Percentiles rank a stretch among this genome's conserved stretches.
These are phyloP conservation scores for Lachancea waltii DNA, from an alignment of 805 yeast genomes.

Conservation along the genomic window DNA sequence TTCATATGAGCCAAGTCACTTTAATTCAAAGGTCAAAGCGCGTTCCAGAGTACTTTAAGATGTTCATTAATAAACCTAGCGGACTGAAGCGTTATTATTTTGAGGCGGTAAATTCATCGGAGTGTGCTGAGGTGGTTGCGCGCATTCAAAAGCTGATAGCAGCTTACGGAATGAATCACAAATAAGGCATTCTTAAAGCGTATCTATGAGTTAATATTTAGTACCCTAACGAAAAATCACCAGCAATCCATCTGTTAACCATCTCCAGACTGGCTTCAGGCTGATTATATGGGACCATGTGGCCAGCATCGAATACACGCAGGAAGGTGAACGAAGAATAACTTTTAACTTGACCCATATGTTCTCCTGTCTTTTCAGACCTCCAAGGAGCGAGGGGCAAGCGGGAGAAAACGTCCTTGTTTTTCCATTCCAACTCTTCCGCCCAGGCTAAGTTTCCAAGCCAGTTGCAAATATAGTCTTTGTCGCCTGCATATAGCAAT, in stretches of 20 bases:
- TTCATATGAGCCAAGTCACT: slow-evolving; percentile 73
- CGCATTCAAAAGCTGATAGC: slow-evolving; percentile 54
- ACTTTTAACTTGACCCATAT: slow-evolving; percentile 71
- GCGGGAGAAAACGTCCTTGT: slow-evolving; percentile 41
- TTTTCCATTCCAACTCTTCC: slow-evolving; percentile 58
- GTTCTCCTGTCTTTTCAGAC: slow-evolving; percentile 31
- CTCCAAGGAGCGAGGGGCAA: slow-evolving; percentile 40
- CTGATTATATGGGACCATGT: slow-evolving; percentile 88
- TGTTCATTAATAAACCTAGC: slow-evolving; percentile 60
- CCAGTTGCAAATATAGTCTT: slow-evolving; percentile 91
- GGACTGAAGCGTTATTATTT: slow-evolving; percentile 80
- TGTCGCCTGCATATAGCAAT: slow-evolving; percentile 88
- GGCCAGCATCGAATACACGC: slow-evolving; percentile 78
- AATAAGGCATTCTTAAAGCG: background rate
- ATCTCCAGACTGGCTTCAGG: slow-evolving; percentile 65
- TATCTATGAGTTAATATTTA: background rate
- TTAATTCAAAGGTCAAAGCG: slow-evolving; percentile 72
- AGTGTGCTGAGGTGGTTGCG: slow-evolving; percentile 70
- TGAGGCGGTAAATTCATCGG: slow-evolving; percentile 58
- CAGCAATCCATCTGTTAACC: slow-evolving; percentile 70
- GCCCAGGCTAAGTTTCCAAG: slow-evolving; percentile 85
- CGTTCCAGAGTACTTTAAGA: slow-evolving; percentile 72
- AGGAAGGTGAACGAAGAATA: slow-evolving; percentile 66
- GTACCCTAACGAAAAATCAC: slow-evolving; percentile 24
- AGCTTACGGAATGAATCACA: slow-evolving; percentile 43